Base-by-base conservation (phyloP, 257 asterid genomes). In the Paulownia fortunei region DNA sequence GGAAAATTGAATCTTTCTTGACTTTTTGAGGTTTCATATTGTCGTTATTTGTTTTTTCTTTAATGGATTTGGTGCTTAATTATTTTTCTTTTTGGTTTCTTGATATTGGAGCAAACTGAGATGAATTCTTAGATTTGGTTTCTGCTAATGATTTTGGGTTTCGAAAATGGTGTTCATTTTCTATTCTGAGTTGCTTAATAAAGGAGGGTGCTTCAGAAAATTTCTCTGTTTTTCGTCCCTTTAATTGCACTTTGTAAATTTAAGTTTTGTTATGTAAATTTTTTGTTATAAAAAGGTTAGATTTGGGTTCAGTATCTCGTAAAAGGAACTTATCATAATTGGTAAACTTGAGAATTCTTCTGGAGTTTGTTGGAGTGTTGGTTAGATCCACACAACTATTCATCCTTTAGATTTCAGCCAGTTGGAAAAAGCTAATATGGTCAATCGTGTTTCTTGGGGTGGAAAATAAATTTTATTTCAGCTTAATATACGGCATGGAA, bases 361-460 rank as follows among this genome's bases (percentile, higher is more conserved):
- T 67, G 73, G 58, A 49, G 71, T 46, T 76, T 72, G 74, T 79
- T 81, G 24, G 37, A 54, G 66, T 51, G 79, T 76, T 82, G 41
- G 81, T 84, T 78, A 56, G 87, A 84, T 86, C 84, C 67, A 68
- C 68, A 54, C 44, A 27, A 55, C 44, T 42, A 58, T 72, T 73
- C 49, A 44, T 75, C 3, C 0, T 21, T n/a, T n/a, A 11, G n/a
- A 15, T n/a, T n/a, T n/a, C 46, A 34, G 72, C 63, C 52, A 37
- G 79, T 46, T 74, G 73, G 42, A 34, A 24, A 69, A 73, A 21
- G 77, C 73, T 82, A 26, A 41, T 23, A 23, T 76, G 63, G 41
- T 18, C n/a, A 54, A 21, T 65, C 21, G 60, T 34, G 24, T 75
- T 61, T 61, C 18, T 74, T 18, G 59, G 65, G 30, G 49, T 21